These are phyloP conservation scores for Acacia pycnantha DNA, from an alignment of 331 rosid genomes.

Conservation along the genomic window DNA sequence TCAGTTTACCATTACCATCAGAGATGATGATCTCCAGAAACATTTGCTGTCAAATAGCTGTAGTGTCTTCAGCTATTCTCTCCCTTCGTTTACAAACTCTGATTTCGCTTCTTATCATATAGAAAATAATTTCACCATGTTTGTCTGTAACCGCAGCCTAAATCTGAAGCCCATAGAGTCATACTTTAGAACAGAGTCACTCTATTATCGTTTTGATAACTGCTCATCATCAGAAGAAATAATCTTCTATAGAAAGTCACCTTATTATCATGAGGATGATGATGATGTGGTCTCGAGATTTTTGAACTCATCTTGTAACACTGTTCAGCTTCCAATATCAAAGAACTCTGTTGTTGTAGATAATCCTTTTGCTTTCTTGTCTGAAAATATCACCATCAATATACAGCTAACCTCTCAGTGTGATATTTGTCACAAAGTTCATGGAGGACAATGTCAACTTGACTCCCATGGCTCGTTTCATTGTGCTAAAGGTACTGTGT, in stretches of 20 bases:
- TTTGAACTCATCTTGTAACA: not conserved
- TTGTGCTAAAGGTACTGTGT: not conserved
- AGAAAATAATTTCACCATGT: not conserved
- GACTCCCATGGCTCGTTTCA: not conserved
- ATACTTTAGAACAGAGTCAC: not conserved
- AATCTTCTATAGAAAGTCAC: too few species aligned
- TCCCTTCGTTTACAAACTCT: not conserved
- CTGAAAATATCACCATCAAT: not conserved
- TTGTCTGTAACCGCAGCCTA: not conserved
- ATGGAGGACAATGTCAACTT: constrained; percentile 26
- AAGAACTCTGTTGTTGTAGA: not conserved
- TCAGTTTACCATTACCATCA: not conserved
- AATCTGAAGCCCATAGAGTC: not conserved
- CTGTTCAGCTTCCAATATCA: not conserved
- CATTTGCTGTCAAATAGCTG: not conserved
- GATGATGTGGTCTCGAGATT: not conserved
- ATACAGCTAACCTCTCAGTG: not conserved
- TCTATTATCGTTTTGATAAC: too few species aligned
- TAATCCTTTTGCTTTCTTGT: not conserved
- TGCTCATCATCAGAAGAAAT: too few species aligned
- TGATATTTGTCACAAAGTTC: not conserved
- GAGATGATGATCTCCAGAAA: not conserved
- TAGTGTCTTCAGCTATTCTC: not conserved
- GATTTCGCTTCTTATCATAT: not conserved
- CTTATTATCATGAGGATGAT: not conserved